Percentiles rank a stretch among this genome's conserved stretches.
Evolutionary conservation across 192 early-diverging fungal species (phyloP).

Genomic region (Backusella tuberculispora): DNA sequence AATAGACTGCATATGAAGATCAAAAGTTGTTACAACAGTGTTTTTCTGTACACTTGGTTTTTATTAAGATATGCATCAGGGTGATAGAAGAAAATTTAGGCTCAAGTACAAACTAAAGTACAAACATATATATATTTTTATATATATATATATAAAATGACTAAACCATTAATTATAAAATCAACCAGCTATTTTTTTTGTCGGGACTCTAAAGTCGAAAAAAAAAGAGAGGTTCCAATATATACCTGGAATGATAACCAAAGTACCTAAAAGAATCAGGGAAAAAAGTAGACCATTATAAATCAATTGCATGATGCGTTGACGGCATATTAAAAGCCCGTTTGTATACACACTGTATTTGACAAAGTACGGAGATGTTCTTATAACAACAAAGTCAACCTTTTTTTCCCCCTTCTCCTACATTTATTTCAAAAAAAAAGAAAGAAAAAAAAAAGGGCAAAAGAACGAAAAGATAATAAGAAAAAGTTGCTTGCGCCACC

Average conservation of each 20-base stretch:
- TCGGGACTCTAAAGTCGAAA: neutral
- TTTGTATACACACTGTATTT: neutral
- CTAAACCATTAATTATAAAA: neutral
- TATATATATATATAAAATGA: neutral
- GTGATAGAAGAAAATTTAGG: neutral
- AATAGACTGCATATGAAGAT: neutral
- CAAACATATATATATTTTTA: neutral
- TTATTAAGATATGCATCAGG: constrained; percentile 9
- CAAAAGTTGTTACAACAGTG: constrained; percentile 11
- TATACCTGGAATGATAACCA: neutral
- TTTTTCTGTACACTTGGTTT: constrained; percentile 10
- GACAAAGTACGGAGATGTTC: constrained; percentile 1
- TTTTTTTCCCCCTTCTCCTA: no score
- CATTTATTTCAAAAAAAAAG: constrained; percentile 6
- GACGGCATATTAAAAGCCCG: constrained; percentile 4
- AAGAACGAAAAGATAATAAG: constrained; percentile 5
- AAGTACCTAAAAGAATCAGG: neutral
- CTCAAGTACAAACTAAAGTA: neutral
- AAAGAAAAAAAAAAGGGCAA: neutral
- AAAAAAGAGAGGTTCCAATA: neutral
- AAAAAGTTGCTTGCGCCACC: constrained; percentile 12
- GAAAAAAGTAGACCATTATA: neutral
- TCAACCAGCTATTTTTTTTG: neutral
- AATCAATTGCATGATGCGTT: neutral
- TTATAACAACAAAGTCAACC: neutral